Evolutionary conservation across 768 basidiomycete genomes (phyloP).

Genomic region (Favolaschia claudopus): DNA sequence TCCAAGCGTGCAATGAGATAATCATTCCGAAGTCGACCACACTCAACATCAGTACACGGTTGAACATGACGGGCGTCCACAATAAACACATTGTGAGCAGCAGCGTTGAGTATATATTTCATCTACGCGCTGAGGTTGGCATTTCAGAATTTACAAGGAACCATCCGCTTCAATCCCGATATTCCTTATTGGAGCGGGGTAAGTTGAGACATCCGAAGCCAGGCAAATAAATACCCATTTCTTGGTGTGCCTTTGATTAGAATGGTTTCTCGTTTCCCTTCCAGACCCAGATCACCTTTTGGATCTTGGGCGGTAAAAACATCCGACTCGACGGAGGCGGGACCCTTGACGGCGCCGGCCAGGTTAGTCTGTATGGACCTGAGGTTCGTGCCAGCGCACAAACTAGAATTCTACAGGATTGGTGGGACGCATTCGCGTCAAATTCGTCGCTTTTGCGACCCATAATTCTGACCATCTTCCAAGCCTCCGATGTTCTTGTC

Average conservation of each 20-base stretch:
- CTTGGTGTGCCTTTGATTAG: no score
- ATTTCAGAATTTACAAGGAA: slow-evolving; percentile 55
- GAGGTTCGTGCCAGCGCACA: background rate
- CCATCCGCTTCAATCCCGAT: slow-evolving; percentile 55
- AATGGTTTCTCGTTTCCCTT: slow-evolving; percentile 61
- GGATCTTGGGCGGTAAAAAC: slow-evolving; percentile 58
- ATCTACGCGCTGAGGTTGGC: background rate
- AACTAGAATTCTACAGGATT: slow-evolving; percentile 42
- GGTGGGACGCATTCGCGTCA: slow-evolving; percentile 60
- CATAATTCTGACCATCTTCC: slow-evolving; percentile 61
- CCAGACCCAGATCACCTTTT: slow-evolving; percentile 60
- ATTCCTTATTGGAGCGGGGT: slow-evolving; percentile 63
- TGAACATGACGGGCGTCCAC: slow-evolving; percentile 60
- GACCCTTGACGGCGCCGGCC: slow-evolving; percentile 68
- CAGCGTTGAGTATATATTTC: background rate
- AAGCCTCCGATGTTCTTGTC: slow-evolving; percentile 56
- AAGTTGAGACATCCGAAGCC: no score
- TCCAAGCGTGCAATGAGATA: slow-evolving; percentile 47
- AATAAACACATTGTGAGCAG: slow-evolving; percentile 59
- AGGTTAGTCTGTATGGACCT: slow-evolving; percentile 42
- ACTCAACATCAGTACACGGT: slow-evolving; percentile 54
- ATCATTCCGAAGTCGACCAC: slow-evolving; percentile 54
- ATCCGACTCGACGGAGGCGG: slow-evolving; percentile 62
- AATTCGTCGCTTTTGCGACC: slow-evolving; percentile 60
- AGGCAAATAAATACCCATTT: no score